phyloP scores from a whole-genome alignment of 2,329 filamentous ascomycete species.

The Stemphylium vesicarium region DNA sequence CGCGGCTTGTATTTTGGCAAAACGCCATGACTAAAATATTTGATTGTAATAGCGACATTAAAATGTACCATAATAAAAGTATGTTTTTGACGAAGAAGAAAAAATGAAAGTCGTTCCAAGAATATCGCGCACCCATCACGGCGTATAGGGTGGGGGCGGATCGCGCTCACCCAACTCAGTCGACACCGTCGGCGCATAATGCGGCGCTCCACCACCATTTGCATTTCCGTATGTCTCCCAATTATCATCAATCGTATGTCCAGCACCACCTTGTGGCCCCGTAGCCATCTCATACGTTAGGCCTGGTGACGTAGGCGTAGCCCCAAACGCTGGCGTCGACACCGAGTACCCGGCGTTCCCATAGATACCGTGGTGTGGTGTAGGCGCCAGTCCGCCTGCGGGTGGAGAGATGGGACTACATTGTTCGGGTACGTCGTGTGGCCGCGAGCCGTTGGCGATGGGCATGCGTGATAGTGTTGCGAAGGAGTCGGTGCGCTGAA shows the following conservation, averaged over 20 bases:
- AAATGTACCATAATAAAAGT: no score
- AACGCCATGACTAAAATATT: no score
- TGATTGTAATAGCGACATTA: no score
- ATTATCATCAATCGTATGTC: constrained; percentile 33
- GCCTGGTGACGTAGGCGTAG: constrained; percentile 27
- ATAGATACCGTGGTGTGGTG: constrained; percentile 28
- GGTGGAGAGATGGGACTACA: constrained; percentile 18
- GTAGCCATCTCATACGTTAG: constrained; percentile 23
- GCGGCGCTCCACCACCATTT: not conserved
- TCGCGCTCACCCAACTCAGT: constrained; percentile 32
- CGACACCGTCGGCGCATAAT: constrained; percentile 28
- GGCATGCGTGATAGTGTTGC: constrained; percentile 45
- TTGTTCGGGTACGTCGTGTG: constrained; percentile 19
- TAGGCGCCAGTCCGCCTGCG: constrained; percentile 14
- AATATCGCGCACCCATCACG: not conserved
- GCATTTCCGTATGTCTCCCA: constrained; percentile 35
- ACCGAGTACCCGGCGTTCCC: constrained; percentile 36
- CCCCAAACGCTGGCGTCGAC: constrained; percentile 36
- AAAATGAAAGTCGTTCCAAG: not conserved
- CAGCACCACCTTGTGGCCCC: not conserved
- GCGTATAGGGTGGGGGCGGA: constrained; percentile 20
- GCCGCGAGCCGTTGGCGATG: constrained; percentile 40
- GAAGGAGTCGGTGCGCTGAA: constrained; percentile 42
- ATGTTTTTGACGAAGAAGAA: not conserved
- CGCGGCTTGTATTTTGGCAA: no score